Evolutionary conservation across 805 yeast genomes (phyloP).

Genomic region (Candida ascalaphidarum): DNA sequence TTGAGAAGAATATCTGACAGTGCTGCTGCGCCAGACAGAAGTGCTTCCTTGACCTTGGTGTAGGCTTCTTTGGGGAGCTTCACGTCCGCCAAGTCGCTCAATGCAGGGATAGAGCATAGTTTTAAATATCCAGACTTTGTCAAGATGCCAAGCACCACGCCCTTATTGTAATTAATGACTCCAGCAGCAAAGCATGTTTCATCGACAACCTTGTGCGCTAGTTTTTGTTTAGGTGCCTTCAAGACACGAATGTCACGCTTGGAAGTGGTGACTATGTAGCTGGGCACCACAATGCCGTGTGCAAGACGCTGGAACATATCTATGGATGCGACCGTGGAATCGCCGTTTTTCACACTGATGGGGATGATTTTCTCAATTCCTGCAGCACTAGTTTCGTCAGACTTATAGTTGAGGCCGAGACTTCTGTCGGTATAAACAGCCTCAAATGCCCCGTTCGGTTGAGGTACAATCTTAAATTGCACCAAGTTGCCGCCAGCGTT

Average conservation of each 20-base stretch:
- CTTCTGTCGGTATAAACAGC: slow-evolving; percentile 42
- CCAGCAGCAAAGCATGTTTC: slow-evolving; percentile 40
- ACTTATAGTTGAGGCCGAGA: slow-evolving; percentile 25
- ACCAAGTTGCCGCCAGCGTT: slow-evolving; percentile 59
- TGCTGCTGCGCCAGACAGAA: slow-evolving; percentile 12
- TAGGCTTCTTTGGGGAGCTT: slow-evolving; percentile 24
- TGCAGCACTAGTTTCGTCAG: slow-evolving; percentile 39
- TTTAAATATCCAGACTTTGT: slow-evolving; percentile 40
- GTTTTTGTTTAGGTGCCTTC: slow-evolving; percentile 51
- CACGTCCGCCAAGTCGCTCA: slow-evolving; percentile 47
- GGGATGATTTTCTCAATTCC: slow-evolving; percentile 51
- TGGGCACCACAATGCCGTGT: slow-evolving; percentile 53
- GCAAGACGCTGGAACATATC: slow-evolving; percentile 50
- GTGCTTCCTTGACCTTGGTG: slow-evolving; percentile 11
- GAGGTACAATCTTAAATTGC: slow-evolving; percentile 59
- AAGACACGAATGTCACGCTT: slow-evolving; percentile 54
- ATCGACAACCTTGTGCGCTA: slow-evolving; percentile 55
- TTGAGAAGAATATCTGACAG: slow-evolving; percentile 32
- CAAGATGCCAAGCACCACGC: slow-evolving; percentile 40
- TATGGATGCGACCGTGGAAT: slow-evolving; percentile 55
- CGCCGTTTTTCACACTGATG: slow-evolving; percentile 50
- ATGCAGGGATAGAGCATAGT: slow-evolving; percentile 48
- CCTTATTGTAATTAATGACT: slow-evolving; percentile 37
- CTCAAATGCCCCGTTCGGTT: slow-evolving; percentile 48
- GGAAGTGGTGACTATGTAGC: slow-evolving; percentile 51